Conservation (phyloP, 2,329 filamentous ascomycete species). For the Stagonosporopsis rhizophila region DNA sequence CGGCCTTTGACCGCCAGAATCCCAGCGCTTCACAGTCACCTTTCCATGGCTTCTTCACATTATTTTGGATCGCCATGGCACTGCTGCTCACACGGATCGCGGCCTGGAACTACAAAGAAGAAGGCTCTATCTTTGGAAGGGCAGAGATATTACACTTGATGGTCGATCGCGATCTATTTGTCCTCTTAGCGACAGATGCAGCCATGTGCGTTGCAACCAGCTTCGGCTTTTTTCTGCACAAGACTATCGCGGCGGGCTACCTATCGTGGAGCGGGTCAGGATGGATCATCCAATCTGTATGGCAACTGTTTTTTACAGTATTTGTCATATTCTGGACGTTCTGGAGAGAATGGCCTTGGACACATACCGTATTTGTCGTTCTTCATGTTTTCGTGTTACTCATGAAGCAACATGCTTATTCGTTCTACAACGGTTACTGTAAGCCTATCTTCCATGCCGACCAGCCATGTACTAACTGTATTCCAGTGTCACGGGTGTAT, state of each 20-base stretch:
- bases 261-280: slow-evolving; percentile 72
- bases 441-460: slow-evolving; percentile 18
- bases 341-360: slow-evolving; percentile 81
- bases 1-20: slow-evolving; percentile 77
- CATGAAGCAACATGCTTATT: slow-evolving; percentile 85
- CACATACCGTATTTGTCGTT: slow-evolving; percentile 79
- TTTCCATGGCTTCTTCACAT: slow-evolving; percentile 79
- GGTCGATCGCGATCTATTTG: slow-evolving; percentile 62
- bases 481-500: slow-evolving; percentile 63
- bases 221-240: slow-evolving; percentile 71
- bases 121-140: slow-evolving; percentile 72
- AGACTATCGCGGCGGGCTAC: slow-evolving; percentile 63
- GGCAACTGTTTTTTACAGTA: slow-evolving; percentile 71
- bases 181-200: slow-evolving; percentile 68
- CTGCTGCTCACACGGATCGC: slow-evolving; percentile 72
- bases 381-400: slow-evolving; percentile 77
- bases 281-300: slow-evolving; percentile 78
- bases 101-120: slow-evolving; percentile 70
- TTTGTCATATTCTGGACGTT: slow-evolving; percentile 70
- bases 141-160: slow-evolving; percentile 77
- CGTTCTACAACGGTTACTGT: slow-evolving; percentile 78
- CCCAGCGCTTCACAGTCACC: slow-evolving; percentile 68
- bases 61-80: slow-evolving; percentile 77
- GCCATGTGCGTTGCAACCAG: slow-evolving; percentile 71
- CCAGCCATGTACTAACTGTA: slow-evolving; percentile 6